Evolutionary conservation across 192 early-diverging fungal species (phyloP), one percentile per base, ranked within the genome.

Genomic region (Thamnidium elegans): DNA sequence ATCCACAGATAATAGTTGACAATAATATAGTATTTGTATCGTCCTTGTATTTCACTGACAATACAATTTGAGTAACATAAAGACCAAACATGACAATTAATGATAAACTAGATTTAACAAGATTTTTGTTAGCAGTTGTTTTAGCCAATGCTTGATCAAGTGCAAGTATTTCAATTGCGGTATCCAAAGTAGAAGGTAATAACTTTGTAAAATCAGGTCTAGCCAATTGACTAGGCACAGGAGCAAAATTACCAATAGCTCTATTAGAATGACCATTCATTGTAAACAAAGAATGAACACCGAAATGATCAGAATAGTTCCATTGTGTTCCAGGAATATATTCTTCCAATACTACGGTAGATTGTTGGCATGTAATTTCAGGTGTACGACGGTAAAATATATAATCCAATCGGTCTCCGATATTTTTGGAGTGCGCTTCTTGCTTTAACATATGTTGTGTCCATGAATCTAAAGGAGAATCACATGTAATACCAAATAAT

Each of bases 401-500:
- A 55, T 81, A 85, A 31, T 85, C 83, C 9, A 85, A 65, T 1
- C 83, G 73, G 23, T 79, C 73, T 17, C 83, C 83, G 3, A 48
- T 8, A 56, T 69, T 15, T 45, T 63, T 55, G 34, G 71, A 43
- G 46, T 73, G 17, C 23, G 69, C 19, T 48, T 66, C 53, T 66
- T 76, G 69, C 66, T 79, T 70, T 55, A 69, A 50, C 34, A 60
- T 59, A 31, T 71, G 71, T 20, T 82, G 80, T 10, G 75, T 60
- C 83, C 83, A 85, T 9, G 72, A 65, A 50, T 85, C 82, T 21
- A 73, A n/a, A 8, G 83, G 76, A 3, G 83, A 79, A 44, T 83
- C 74, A 55, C 79, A 81, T 21, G 83, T 85, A 30, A 75, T 68
- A n/a, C 83, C 83, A 68, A 81, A 74, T 23, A 19, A 21, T 23